These are phyloP conservation scores for Pythium oligandrum DNA, from an alignment of 352 stramenopile genomes.

Conservation along the genomic window DNA sequence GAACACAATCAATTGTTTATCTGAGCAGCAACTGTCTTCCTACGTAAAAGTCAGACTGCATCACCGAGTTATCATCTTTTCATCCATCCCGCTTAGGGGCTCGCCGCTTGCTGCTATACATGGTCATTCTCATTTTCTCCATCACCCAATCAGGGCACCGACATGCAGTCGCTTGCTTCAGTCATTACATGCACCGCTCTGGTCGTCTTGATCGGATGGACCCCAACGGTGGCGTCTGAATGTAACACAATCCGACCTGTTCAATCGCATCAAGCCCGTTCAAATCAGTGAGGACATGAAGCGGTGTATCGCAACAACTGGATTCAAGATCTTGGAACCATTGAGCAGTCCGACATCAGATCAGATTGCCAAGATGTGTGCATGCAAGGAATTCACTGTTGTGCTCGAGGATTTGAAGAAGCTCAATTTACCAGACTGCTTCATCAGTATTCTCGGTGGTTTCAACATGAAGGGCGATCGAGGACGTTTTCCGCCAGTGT, in stretches of 20 bases:
- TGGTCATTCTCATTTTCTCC: no score
- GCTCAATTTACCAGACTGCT: slow-evolving; percentile 34
- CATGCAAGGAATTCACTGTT: slow-evolving; percentile 13
- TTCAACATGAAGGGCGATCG: slow-evolving; percentile 35
- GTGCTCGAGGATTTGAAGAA: slow-evolving; percentile 27
- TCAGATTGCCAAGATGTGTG: slow-evolving; percentile 31
- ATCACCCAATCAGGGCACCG: no score
- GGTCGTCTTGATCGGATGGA: no score
- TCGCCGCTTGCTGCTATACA: no score
- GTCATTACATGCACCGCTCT: no score
- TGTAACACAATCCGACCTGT: slow-evolving; percentile 9
- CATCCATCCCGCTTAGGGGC: no score
- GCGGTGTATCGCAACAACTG: slow-evolving; percentile 27
- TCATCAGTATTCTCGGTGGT: slow-evolving; percentile 34
- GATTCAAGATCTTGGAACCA: slow-evolving; percentile 31
- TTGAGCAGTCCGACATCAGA: slow-evolving; percentile 19
- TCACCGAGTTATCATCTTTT: no score
- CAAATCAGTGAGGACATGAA: slow-evolving; percentile 25
- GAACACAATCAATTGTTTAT: no score
- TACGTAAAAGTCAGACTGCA: no score
- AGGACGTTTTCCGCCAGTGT: slow-evolving; percentile 15
- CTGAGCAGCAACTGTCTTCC: no score
- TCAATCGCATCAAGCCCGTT: slow-evolving; percentile 34
- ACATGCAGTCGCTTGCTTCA: no score
- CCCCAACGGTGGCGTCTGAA: neutral